Percentiles rank a stretch among this genome's conserved stretches.
These are phyloP conservation scores for Quercus agrifolia DNA, from an alignment of 306 rosid genomes.

Conservation along the genomic window DNA sequence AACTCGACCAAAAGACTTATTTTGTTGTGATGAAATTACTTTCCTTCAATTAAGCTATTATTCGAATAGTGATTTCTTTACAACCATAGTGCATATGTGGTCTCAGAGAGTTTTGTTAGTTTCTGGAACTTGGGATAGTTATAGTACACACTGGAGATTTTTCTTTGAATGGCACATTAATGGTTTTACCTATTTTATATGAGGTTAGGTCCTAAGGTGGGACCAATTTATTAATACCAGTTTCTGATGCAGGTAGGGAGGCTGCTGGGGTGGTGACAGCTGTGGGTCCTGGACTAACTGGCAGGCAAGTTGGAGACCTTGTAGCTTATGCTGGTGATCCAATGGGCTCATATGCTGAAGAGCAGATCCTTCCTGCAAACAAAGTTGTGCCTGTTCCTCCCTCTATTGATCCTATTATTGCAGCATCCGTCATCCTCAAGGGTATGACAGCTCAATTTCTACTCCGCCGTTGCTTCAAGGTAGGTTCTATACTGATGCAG, in stretches of 20 bases:
- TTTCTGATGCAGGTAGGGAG: conserved; percentile 60
- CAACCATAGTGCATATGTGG: background rate
- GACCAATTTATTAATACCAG: background rate
- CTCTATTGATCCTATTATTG: conserved; percentile 65
- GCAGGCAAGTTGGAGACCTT: conserved; percentile 69
- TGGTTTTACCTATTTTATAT: background rate
- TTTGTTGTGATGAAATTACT: background rate
- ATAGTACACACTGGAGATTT: background rate
- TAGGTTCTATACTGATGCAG: conserved; percentile 17
- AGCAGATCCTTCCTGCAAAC: conserved; percentile 84
- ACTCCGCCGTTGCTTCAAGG: conserved; percentile 79
- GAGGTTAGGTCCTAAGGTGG: background rate
- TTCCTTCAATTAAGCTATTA: background rate
- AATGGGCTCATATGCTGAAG: conserved; percentile 96
- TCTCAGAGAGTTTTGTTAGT: background rate
- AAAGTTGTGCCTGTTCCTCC: conserved; percentile 79
- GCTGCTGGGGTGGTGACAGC: conserved; percentile 89
- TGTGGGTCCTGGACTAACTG: conserved; percentile 77
- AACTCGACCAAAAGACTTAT: background rate
- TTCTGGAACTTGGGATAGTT: background rate
- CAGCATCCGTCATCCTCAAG: conserved; percentile 72
- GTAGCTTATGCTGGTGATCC: conserved; percentile 75
- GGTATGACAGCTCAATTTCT: conserved; percentile 83
- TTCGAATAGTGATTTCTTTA: background rate
- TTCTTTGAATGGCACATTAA: background rate